These are phyloP conservation scores for Ceratobasidium sp. DNA, from an alignment of 1,284 basidiomycete genomes.

Conservation along the genomic window DNA sequence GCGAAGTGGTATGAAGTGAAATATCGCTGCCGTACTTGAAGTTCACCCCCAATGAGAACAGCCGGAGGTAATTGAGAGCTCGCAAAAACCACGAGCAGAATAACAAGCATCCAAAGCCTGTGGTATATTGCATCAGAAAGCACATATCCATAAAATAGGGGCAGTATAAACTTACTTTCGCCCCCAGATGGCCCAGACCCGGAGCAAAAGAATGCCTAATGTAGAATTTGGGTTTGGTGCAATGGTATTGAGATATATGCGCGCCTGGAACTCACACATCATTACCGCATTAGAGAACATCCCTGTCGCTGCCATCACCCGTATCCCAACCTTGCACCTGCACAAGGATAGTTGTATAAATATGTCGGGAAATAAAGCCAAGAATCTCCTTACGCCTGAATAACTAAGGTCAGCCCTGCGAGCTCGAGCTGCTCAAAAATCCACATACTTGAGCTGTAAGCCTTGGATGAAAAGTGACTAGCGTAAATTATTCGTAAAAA, in stretches of 20 bases:
- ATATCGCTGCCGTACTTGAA: not conserved
- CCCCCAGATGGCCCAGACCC: slow-evolving; percentile 39
- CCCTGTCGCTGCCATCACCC: slow-evolving; percentile 11
- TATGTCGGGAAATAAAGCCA: not conserved
- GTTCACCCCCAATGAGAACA: not conserved
- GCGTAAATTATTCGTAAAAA: not conserved
- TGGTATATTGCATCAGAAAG: not conserved
- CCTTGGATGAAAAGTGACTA: slow-evolving; percentile 28
- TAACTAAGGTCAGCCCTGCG: not conserved
- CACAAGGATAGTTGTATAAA: not conserved
- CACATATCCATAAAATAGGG: not conserved
- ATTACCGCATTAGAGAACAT: slow-evolving; percentile 9
- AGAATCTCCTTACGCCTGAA: slow-evolving; percentile 15
- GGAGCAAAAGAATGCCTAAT: slow-evolving; percentile 22
- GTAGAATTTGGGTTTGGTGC: not conserved
- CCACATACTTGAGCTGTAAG: slow-evolving; percentile 22
- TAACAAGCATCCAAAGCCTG: slow-evolving; percentile 25
- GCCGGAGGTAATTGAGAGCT: slow-evolving; percentile 29
- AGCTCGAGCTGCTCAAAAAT: not conserved
- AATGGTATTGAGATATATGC: not conserved
- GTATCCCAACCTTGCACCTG: slow-evolving; percentile 13
- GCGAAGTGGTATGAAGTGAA: not conserved
- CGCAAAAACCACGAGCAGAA: not conserved
- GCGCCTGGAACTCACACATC: slow-evolving; percentile 15
- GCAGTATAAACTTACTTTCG: slow-evolving; percentile 10